These are phyloP conservation scores for Chaetomium strumarium DNA, from an alignment of 2,329 filamentous ascomycete species.

Conservation along the genomic window DNA sequence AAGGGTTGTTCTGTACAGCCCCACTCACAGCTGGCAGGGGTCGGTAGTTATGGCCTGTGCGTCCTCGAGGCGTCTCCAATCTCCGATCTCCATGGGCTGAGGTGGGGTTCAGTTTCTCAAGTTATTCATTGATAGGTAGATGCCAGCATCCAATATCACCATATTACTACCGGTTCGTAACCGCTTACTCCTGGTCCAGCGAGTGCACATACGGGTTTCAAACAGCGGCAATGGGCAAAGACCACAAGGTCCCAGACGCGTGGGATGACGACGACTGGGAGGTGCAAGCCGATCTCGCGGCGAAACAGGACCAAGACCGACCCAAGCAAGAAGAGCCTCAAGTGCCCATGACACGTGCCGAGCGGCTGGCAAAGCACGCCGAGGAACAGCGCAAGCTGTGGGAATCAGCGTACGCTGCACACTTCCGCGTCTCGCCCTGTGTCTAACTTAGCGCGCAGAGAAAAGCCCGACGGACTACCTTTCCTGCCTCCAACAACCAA, in stretches of 20 bases:
- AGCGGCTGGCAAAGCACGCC: slow-evolving; percentile 72
- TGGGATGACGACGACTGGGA: slow-evolving; percentile 90
- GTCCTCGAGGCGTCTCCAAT: too few species aligned
- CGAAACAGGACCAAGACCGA: slow-evolving; percentile 30
- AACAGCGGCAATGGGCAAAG: slow-evolving; percentile 40
- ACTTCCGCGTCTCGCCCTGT: neutral
- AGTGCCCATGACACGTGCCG: slow-evolving; percentile 59
- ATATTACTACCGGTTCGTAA: too few species aligned
- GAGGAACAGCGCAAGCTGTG: slow-evolving; percentile 82
- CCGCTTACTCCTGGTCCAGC: neutral
- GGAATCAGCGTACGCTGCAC: slow-evolving; percentile 69
- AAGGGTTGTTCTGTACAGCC: too few species aligned
- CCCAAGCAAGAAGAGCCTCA: slow-evolving; percentile 34
- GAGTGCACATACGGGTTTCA: neutral
- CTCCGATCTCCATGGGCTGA: too few species aligned
- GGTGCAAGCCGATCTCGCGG: slow-evolving; percentile 58
- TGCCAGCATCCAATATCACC: too few species aligned
- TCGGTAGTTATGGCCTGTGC: too few species aligned
- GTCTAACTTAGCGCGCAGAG: slow-evolving; percentile 41
- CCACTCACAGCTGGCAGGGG: too few species aligned
- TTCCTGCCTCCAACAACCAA: slow-evolving; percentile 54
- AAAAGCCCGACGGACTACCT: slow-evolving; percentile 67
- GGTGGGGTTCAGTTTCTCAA: too few species aligned
- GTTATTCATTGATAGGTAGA: too few species aligned
- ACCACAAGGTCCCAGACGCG: slow-evolving; percentile 59